phyloP scores from a whole-genome alignment of 2,329 filamentous ascomycete genomes.

The Hirsutella minnesotensis region DNA sequence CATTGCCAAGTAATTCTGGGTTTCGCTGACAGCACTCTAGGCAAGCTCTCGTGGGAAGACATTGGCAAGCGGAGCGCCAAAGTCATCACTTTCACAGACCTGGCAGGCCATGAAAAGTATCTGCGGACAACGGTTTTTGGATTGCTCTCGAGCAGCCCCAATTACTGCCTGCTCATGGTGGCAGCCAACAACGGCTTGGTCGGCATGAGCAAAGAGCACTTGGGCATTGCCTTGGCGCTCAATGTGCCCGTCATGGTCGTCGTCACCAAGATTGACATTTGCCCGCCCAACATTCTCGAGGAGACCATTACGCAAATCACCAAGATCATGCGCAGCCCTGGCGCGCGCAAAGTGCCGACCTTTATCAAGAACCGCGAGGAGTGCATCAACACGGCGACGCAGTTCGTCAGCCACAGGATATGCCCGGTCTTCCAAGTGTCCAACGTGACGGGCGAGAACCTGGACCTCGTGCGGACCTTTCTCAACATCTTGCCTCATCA shows the following conservation, averaged over 20 bases:
- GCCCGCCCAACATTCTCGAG: slow-evolving; percentile 86
- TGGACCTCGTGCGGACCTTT: slow-evolving; percentile 85
- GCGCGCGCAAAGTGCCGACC: slow-evolving; percentile 87
- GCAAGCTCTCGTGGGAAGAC: slow-evolving; percentile 84
- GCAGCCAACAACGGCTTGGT: slow-evolving; percentile 95
- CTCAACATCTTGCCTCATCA: slow-evolving; percentile 92
- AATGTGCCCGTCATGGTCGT: slow-evolving; percentile 98
- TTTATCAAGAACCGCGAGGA: slow-evolving; percentile 89
- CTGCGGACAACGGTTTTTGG: slow-evolving; percentile 94
- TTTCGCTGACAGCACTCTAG: slow-evolving; percentile 15
- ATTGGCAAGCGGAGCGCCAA: slow-evolving; percentile 92
- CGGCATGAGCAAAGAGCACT: slow-evolving; percentile 96
- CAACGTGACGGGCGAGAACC: slow-evolving; percentile 86
- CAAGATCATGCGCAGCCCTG: slow-evolving; percentile 86
- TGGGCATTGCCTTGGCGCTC: slow-evolving; percentile 85
- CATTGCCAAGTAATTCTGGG: too few species aligned
- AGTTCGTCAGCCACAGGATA: slow-evolving; percentile 90
- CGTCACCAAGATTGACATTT: slow-evolving; percentile 97
- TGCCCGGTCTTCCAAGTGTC: slow-evolving; percentile 97
- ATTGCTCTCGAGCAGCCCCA: slow-evolving; percentile 83
- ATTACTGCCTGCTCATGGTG: slow-evolving; percentile 97
- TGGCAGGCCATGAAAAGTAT: slow-evolving; percentile 93
- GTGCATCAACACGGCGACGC: slow-evolving; percentile 87
- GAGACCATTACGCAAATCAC: slow-evolving; percentile 87
- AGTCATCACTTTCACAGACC: slow-evolving; percentile 90